phyloP scores from a whole-genome alignment of 2,329 filamentous ascomycete species.

The Talaromyces sp. region DNA sequence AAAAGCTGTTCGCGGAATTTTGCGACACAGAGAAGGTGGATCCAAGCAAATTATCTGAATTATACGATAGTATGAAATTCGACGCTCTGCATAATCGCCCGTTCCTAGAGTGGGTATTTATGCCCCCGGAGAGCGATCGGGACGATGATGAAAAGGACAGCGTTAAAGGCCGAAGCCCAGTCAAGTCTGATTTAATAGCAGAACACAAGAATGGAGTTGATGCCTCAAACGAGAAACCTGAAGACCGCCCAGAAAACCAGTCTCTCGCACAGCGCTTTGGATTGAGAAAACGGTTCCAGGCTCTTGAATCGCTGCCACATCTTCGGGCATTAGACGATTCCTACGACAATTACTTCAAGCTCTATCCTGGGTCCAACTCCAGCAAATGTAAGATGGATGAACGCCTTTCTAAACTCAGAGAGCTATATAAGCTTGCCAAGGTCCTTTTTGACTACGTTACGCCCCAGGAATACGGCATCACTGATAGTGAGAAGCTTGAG shows the following conservation, averaged over 20 bases:
- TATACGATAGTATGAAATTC: constrained; percentile 99
- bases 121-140: constrained; percentile 76
- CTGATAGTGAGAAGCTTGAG: constrained; percentile 94
- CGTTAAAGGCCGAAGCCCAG: constrained; percentile 20
- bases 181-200: constrained; percentile 20
- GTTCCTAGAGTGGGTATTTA: constrained; percentile 97
- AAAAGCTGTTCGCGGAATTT: constrained; percentile 96
- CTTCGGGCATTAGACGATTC: constrained; percentile 54
- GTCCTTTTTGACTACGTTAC: constrained; percentile 98
- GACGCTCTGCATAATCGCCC: constrained; percentile 95
- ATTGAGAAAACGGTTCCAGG: constrained; percentile 57
- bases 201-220: constrained; percentile 29
- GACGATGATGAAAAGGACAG: constrained; percentile 63
- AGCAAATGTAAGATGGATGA: constrained; percentile 80
- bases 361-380: constrained; percentile 76
- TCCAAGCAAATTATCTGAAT: constrained; percentile 95
- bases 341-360: constrained; percentile 79
- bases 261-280: constrained; percentile 46
- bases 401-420: constrained; percentile 82
- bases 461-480: constrained; percentile 96
- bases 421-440: constrained; percentile 91
- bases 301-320: constrained; percentile 47
- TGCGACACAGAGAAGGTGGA: constrained; percentile 97
- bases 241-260: constrained; percentile 36
- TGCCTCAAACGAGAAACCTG: constrained; percentile 25